Evolutionary conservation across 306 rosid genomes (phyloP), one percentile per base, ranked within the genome.

Genomic region (Trichosanthes truncata): DNA sequence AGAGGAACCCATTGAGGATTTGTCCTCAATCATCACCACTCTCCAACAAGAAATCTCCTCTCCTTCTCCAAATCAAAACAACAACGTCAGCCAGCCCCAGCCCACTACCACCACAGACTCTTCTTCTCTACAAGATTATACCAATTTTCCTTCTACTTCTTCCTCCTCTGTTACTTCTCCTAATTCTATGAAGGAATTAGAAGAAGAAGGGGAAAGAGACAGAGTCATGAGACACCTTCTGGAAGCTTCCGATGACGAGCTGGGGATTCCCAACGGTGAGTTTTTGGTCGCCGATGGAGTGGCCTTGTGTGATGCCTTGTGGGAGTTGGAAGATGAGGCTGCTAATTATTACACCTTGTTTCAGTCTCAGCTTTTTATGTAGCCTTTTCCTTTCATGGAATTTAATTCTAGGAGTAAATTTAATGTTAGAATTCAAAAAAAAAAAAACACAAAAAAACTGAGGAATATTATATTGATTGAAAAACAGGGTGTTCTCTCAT

Each of bases 191-290:
- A 29, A 60, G 26, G 48, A 63, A 20, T 2, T 8, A 21, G 23
- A 81, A 14, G 88, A 84, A n/a, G 89, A 76, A 13, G 84, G 79
- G 10, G 96, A 93, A 1, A 84, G 83, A 23, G 93, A 83, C 53
- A 89, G 79, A 55, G 93, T 89, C 0, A 90, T 92, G 90, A 88
- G 93, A 55, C 97, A 85, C 48, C 96, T 94, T 52, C 89, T 92
- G 0, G 90, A 94, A 78, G 98, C 98, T 66, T 92, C 98, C 0
- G 98, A 94, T 65, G 98, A 92, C 62, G 97, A 94, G 81, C 94
- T 94, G 23, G 98, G 98, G 83, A 89, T 94, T 61, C 98, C 98
- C 41, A 86, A 77, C 13, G 74, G 59, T 25, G 87, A 80, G 2
- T 73, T 66, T 23, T 83, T 84, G 13, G 29, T 41, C 0, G 43